Evolutionary conservation across 257 asterid species (phyloP), one percentile per base, ranked within the genome.

Genomic region (Schizonepeta tenuifolia): DNA sequence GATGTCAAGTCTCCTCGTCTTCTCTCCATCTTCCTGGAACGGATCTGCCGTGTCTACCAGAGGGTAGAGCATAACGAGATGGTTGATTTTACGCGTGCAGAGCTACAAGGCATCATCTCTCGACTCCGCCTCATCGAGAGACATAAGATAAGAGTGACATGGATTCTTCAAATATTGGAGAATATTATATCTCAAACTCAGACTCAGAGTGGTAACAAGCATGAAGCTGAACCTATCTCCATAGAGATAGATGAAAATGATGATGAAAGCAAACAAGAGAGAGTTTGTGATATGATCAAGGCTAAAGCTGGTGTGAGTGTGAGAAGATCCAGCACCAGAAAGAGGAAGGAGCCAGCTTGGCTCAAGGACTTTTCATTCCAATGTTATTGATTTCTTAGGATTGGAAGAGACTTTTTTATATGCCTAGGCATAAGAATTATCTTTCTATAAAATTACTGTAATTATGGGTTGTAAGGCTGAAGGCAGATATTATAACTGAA

Each of bases 101-200:
- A 67, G 7, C 75, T 75, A 7, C 22, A 7, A 10, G 50, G 35
- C 40, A 61, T 75, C 67, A 56, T 60, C 1, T 54, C 53, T 0
- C 59, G 61, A 1, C 75, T 75, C 33, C 15, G 31, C 1, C 22
- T 8, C 18, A 22, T 59, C 6, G 79, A 75, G 66, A 38, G 67
- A 0, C 31, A 14, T 24, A 57, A 66, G 69, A 7, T 74, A 9
- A 65, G 51, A 5, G 60, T 75, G 5, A 41, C 65, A 0, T 75
- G 79, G 79, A 69, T 75, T 22, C 70, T 20, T 15, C 21, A 68
- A 58, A 75, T 17, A 71, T 36, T 68, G 8, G 66, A 60, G 2
- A 12, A 58, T 1, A 1, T 7, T 9, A 40, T 75, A n/a, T 24
- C 53, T 1, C 10, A 40, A 4, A 9, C 13, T 11, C 10, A 9